phyloP scores from a whole-genome alignment of 257 asterid species.

The Solanum medicagineum region DNA sequence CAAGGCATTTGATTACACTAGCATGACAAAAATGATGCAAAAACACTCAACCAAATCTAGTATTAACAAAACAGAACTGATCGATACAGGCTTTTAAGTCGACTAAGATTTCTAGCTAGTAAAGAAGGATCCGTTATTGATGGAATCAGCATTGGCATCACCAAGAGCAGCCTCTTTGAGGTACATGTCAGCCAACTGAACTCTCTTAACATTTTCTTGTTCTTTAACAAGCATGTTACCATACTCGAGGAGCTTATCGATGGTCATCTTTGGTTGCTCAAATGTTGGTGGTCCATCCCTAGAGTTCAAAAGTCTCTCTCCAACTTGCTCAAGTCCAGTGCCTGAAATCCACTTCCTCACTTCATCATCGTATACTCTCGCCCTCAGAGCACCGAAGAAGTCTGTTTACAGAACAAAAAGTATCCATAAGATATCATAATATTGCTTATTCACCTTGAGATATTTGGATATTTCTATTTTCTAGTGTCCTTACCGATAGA shows the following conservation, averaged over 20 bases:
- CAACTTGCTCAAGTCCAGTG: constrained; percentile 18
- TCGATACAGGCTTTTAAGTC: neutral
- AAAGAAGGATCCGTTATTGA: constrained; percentile 18
- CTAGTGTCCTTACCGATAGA: constrained; percentile 19
- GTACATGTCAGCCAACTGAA: constrained; percentile 27
- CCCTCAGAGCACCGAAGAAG: constrained; percentile 33
- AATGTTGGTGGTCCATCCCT: constrained; percentile 24
- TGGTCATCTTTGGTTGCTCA: constrained; percentile 28
- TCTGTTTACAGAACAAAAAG: constrained; percentile 4
- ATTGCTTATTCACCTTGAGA: neutral
- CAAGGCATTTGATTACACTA: neutral
- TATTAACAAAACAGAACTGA: neutral
- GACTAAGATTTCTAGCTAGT: neutral
- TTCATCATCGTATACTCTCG: constrained; percentile 33
- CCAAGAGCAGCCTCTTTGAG: constrained; percentile 32
- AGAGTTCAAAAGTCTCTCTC: constrained; percentile 28
- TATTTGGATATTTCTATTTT: too few relatives aligned
- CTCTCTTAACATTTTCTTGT: constrained; percentile 24
- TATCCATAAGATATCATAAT: neutral
- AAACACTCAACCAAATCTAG: neutral
- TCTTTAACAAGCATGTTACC: constrained; percentile 34
- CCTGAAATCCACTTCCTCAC: constrained; percentile 25
- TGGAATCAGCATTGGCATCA: constrained; percentile 24
- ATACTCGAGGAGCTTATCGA: constrained; percentile 25
- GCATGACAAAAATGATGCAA: neutral